These are phyloP conservation scores for Staphylotrichum tortipilum DNA, from an alignment of 495 filamentous ascomycete genomes.

Conservation along the genomic window DNA sequence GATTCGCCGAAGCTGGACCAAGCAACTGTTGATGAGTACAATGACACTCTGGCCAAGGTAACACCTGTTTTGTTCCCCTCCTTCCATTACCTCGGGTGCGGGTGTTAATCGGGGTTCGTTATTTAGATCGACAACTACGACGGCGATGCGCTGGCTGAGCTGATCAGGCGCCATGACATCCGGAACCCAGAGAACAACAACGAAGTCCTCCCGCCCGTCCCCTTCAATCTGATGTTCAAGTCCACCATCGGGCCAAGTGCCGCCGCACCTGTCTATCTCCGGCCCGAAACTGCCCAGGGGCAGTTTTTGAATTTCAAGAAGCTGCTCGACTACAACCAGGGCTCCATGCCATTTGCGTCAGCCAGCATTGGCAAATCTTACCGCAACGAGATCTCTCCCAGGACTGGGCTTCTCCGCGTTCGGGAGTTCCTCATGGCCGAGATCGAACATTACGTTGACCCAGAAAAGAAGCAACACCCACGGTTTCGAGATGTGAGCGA, in stretches of 20 bases:
- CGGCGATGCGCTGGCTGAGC: conserved; percentile 32
- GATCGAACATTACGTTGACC: not conserved
- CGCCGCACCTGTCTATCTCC: not conserved
- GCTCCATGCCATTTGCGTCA: not conserved
- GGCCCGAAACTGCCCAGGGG: not conserved
- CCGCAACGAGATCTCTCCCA: not conserved
- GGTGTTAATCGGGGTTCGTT: too few species aligned
- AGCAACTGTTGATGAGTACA: conserved; percentile 55
- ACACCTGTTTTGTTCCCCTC: too few species aligned
- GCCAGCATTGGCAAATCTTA: not conserved
- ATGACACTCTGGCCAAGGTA: conserved; percentile 58
- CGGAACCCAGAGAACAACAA: not conserved
- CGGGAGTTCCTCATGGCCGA: not conserved
- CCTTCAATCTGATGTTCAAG: not conserved
- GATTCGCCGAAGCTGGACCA: conserved; percentile 57
- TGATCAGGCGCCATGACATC: not conserved
- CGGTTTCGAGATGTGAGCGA: not conserved
- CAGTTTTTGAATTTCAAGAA: conserved; percentile 1
- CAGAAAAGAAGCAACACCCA: not conserved
- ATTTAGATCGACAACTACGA: conserved; percentile 56
- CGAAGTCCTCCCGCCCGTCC: not conserved
- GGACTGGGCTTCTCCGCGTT: not conserved
- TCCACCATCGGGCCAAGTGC: not conserved
- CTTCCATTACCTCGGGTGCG: too few species aligned
- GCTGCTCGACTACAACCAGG: not conserved